Conservation (phyloP, 2,329 filamentous ascomycete genomes). For the Beauveria brongniartii region DNA sequence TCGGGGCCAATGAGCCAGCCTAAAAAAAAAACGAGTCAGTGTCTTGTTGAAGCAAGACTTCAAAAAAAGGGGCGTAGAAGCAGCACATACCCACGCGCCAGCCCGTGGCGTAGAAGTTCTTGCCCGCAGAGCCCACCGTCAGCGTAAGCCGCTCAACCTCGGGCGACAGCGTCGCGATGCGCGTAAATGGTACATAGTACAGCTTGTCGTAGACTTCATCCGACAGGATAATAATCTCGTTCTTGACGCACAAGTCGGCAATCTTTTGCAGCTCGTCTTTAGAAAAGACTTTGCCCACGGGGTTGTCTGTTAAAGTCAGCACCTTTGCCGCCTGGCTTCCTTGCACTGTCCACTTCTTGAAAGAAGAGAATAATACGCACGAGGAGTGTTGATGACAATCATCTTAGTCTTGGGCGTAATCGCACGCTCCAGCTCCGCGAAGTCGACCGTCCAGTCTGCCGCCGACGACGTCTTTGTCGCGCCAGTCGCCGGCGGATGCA, state of each 20-base stretch:
- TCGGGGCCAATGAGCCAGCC: slow-evolving; percentile 89
- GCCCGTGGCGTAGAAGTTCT: slow-evolving; percentile 96
- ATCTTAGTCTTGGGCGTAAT: slow-evolving; percentile 88
- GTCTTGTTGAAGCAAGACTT: too few relatives aligned
- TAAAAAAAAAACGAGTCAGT: not conserved
- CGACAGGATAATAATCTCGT: slow-evolving; percentile 88
- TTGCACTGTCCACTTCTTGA: not conserved
- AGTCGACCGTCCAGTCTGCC: slow-evolving; percentile 80
- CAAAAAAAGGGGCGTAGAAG: not conserved
- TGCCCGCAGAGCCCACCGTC: slow-evolving; percentile 91
- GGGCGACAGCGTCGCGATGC: slow-evolving; percentile 82
- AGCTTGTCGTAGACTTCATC: slow-evolving; percentile 93
- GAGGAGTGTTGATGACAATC: slow-evolving; percentile 80
- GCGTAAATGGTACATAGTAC: slow-evolving; percentile 91
- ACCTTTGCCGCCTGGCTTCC: slow-evolving; percentile 8
- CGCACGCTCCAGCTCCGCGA: slow-evolving; percentile 69
- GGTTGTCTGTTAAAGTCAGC: slow-evolving; percentile 57
- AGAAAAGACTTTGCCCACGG: slow-evolving; percentile 91
- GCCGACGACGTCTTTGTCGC: slow-evolving; percentile 74
- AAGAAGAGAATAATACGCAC: slow-evolving; percentile 21
- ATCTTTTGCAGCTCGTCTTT: slow-evolving; percentile 75
- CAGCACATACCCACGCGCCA: slow-evolving; percentile 68
- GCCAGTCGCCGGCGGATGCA: slow-evolving; percentile 79
- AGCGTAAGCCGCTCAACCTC: slow-evolving; percentile 83
- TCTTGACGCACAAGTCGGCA: slow-evolving; percentile 80